Conservation (phyloP, 805 yeast species). For the Myxozyma udenii region DNA sequence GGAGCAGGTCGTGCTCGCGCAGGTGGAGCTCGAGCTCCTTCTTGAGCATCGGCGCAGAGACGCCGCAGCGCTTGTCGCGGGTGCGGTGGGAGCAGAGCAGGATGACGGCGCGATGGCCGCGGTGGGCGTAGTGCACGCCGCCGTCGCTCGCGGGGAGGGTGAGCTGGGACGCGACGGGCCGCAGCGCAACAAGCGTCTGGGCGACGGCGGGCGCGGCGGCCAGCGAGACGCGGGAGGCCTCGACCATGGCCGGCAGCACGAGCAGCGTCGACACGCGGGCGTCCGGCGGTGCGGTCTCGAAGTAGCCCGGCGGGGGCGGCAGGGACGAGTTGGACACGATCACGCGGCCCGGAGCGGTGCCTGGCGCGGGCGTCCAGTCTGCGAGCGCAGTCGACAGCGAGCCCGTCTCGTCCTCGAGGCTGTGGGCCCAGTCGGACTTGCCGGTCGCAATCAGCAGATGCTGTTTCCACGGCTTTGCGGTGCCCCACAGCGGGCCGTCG, state of each 20-base stretch:
- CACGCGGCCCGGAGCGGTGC: slow-evolving; percentile 39
- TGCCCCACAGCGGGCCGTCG: slow-evolving; percentile 57
- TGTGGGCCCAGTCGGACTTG: slow-evolving; percentile 77
- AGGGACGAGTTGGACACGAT: slow-evolving; percentile 57
- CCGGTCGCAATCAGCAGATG: slow-evolving; percentile 85
- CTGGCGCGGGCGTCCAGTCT: slow-evolving; percentile 30
- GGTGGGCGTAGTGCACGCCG: slow-evolving; percentile 35
- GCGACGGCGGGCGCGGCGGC: slow-evolving; percentile 48
- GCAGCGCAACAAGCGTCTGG: slow-evolving; percentile 43
- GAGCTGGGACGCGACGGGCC: not conserved
- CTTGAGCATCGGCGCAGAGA: slow-evolving; percentile 88
- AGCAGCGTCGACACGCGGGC: slow-evolving; percentile 57
- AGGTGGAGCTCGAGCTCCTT: slow-evolving; percentile 71
- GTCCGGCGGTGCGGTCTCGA: slow-evolving; percentile 45
- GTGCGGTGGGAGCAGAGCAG: slow-evolving; percentile 86
- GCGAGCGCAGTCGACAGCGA: slow-evolving; percentile 49
- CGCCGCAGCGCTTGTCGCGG: slow-evolving; percentile 89
- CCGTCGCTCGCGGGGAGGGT: slow-evolving; percentile 39
- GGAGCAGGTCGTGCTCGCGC: slow-evolving; percentile 63
- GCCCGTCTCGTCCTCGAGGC: slow-evolving; percentile 53
- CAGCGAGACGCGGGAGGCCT: slow-evolving; percentile 54
- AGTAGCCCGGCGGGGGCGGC: slow-evolving; percentile 44
- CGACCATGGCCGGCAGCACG: slow-evolving; percentile 69
- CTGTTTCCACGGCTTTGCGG: slow-evolving; percentile 64
- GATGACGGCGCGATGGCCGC: slow-evolving; percentile 45